Conservation (phyloP, 306 rosid species). For the Acmispon strigosus region DNA sequence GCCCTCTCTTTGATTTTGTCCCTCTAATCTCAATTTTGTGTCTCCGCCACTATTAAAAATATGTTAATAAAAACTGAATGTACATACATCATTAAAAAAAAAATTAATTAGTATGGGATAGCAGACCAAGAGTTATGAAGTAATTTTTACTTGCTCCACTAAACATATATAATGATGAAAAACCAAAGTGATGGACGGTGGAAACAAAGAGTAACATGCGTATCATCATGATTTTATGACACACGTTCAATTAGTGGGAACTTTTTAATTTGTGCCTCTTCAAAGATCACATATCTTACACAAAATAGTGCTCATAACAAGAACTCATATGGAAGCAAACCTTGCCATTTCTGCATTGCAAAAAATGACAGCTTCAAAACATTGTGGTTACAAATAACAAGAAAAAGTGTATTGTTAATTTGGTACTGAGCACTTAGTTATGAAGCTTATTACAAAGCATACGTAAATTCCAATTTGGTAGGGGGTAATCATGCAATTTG, state of each 20-base stretch:
- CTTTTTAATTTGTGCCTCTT: not conserved
- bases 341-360: not conserved
- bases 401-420: not conserved
- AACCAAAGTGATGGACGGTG: not conserved
- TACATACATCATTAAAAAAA: not conserved
- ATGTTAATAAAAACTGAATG: no score
- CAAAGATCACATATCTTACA: not conserved
- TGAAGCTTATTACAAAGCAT: not conserved
- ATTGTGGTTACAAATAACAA: not conserved
- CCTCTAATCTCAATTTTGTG: no score
- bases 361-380: not conserved
- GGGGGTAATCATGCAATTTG: not conserved
- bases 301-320: not conserved
- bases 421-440: not conserved
- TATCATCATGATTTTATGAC: slow-evolving; percentile 5
- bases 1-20: no score
- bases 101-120: not conserved
- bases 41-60: no score
- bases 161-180: not conserved
- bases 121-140: not conserved
- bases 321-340: not conserved
- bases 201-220: not conserved
- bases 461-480: slow-evolving; percentile 11
- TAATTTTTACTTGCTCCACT: not conserved
- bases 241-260: slow-evolving; percentile 4